Evolutionary conservation across 208 protist genomes (phyloP).

Genomic region (Acanthamoeba triangularis): DNA sequence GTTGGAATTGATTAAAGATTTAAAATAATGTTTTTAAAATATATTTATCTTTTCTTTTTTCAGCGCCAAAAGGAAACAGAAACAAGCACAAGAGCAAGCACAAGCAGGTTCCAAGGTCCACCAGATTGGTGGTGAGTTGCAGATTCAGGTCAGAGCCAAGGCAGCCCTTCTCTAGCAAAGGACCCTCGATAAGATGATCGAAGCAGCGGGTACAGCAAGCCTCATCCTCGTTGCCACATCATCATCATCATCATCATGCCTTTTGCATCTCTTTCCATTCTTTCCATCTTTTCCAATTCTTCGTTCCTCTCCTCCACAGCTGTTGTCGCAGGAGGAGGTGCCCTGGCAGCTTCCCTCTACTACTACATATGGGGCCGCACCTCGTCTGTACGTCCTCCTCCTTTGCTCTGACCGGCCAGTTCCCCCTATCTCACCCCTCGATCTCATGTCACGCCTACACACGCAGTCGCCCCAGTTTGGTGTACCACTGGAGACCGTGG

Average conservation of each 20-base stretch:
- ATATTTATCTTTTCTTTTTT: neutral
- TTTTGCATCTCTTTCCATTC: neutral
- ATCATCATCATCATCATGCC: neutral
- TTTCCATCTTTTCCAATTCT: neutral
- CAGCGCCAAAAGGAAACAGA: neutral
- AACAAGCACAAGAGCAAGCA: neutral
- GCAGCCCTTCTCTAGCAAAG: too few species aligned
- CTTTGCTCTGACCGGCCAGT: neutral
- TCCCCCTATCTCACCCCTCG: neutral
- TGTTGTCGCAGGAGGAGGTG: constrained; percentile 2
- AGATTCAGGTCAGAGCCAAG: neutral
- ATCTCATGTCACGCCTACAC: neutral
- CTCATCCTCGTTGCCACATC: too few species aligned
- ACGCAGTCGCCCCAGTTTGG: constrained; percentile 2
- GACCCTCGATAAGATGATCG: too few species aligned
- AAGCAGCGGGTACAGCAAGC: too few species aligned
- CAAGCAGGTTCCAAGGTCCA: neutral
- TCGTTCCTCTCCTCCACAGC: neutral
- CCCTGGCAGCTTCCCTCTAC: constrained; percentile 7
- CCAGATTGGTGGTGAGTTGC: neutral
- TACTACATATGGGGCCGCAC: constrained; percentile 39
- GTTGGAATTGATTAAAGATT: neutral
- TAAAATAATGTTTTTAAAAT: neutral
- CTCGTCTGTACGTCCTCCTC: neutral
- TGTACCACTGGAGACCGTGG: neutral